These are phyloP conservation scores for Ceratocystis ficicola DNA, from an alignment of 2,329 filamentous ascomycete genomes.

Conservation along the genomic window DNA sequence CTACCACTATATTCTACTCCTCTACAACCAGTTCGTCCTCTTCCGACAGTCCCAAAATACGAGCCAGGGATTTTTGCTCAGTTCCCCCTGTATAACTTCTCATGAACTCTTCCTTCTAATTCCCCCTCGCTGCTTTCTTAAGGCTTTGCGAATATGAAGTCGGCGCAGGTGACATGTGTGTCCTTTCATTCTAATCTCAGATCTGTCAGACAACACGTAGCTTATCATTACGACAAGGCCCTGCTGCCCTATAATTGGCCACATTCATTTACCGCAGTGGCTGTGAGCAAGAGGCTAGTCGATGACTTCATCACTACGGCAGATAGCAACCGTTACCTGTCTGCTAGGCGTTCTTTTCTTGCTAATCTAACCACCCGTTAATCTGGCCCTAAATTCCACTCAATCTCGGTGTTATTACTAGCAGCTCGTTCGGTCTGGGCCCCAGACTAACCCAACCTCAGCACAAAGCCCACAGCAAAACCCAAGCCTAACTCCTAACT, in stretches of 20 bases:
- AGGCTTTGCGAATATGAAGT: background rate
- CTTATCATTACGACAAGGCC: background rate
- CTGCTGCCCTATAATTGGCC: background rate
- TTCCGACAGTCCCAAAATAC: too few species aligned
- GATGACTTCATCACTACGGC: too few species aligned
- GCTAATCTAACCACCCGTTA: background rate
- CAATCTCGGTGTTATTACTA: background rate
- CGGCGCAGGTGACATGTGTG: background rate
- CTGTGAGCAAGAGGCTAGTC: too few species aligned
- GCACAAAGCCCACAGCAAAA: background rate
- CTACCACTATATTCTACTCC: too few species aligned
- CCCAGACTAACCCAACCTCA: background rate
- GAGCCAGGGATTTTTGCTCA: too few species aligned
- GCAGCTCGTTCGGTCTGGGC: background rate
- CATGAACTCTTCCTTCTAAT: background rate
- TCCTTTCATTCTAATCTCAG: background rate
- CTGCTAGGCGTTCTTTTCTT: background rate
- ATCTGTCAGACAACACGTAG: constrained; percentile 3
- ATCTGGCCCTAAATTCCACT: background rate
- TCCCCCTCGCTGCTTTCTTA: background rate
- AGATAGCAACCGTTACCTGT: too few species aligned
- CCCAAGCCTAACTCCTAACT: background rate
- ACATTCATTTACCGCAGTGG: too few species aligned
- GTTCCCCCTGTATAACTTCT: too few species aligned
- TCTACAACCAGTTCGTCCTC: too few species aligned